Percentiles rank a stretch among this genome's conserved stretches.
These are phyloP conservation scores for Cupressus sempervirens DNA, from an alignment of 75 land plant species.

Conservation along the genomic window DNA sequence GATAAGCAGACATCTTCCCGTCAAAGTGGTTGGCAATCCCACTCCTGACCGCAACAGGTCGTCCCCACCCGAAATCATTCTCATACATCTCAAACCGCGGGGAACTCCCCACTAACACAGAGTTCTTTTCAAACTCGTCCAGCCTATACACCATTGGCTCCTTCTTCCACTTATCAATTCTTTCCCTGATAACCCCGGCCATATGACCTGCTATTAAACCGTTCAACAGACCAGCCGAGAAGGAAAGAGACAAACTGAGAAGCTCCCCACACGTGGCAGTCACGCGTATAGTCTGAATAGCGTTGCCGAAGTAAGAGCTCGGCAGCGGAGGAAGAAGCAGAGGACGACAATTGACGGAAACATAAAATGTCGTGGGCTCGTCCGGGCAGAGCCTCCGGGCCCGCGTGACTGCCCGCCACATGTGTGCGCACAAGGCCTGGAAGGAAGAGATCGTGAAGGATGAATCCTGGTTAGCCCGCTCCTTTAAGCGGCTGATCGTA, in stretches of 20 bases:
- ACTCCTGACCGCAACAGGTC: constrained; percentile 37
- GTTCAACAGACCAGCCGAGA: constrained; percentile 16
- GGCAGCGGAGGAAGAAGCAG: too few species aligned
- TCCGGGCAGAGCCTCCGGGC: too few species aligned
- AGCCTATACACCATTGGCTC: background rate
- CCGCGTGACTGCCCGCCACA: too few species aligned
- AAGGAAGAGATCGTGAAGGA: too few species aligned
- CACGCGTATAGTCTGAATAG: too few species aligned
- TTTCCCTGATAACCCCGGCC: background rate
- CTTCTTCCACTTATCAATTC: background rate
- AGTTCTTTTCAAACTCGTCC: background rate
- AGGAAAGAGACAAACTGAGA: constrained; percentile 1
- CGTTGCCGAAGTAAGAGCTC: too few species aligned
- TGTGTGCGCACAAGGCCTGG: too few species aligned
- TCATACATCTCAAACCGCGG: constrained; percentile 58
- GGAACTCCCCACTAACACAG: constrained; percentile 44
- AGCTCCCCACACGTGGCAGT: constrained; percentile 1
- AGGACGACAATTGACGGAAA: too few species aligned
- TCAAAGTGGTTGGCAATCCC: constrained; percentile 36
- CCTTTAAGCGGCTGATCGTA: too few species aligned
- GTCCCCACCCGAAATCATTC: constrained; percentile 59
- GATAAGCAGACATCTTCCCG: constrained; percentile 39
- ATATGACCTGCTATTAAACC: background rate
- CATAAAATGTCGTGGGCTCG: too few species aligned
- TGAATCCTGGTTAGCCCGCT: too few species aligned